A percentile compares a stretch with the other conserved stretches of the same genome.
These are phyloP conservation scores for Herpetomonas muscarum DNA, from an alignment of 208 protist genomes.

Conservation along the genomic window DNA sequence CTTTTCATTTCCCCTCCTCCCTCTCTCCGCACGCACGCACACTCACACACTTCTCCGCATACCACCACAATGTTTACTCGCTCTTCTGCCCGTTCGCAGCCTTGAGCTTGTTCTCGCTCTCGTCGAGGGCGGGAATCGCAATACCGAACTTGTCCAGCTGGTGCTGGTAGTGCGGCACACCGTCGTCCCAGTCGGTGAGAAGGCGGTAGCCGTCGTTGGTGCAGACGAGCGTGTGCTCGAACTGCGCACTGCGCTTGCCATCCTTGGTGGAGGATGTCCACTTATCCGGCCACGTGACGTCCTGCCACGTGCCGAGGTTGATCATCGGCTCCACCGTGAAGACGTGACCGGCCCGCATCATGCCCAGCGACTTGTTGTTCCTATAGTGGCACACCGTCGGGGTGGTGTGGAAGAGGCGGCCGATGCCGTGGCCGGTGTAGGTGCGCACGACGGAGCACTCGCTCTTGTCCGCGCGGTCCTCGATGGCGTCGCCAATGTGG, in stretches of 20 bases:
- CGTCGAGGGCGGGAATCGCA: slow-evolving; percentile 40
- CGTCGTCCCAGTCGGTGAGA: slow-evolving; percentile 82
- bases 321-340: slow-evolving; percentile 99
- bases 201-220: slow-evolving; percentile 88
- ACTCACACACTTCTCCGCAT: too few relatives aligned
- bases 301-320: slow-evolving; percentile 91
- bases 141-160: slow-evolving; percentile 76
- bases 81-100: neutral
- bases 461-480: slow-evolving; percentile 62
- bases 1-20: too few relatives aligned
- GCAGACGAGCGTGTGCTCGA: slow-evolving; percentile 98
- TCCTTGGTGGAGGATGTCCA: slow-evolving; percentile 96
- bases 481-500: slow-evolving; percentile 82
- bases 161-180: slow-evolving; percentile 84
- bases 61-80: neutral
- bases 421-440: slow-evolving; percentile 95
- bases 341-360: slow-evolving; percentile 92
- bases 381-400: slow-evolving; percentile 92
- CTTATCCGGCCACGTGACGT: slow-evolving; percentile 94
- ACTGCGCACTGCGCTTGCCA: slow-evolving; percentile 96
- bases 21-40: too few relatives aligned
- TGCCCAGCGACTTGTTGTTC: slow-evolving; percentile 89
- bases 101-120: slow-evolving; percentile 57
- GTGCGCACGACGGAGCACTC: slow-evolving; percentile 68
- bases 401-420: slow-evolving; percentile 88